These are phyloP conservation scores for Suillus occidentalis DNA, from an alignment of 768 basidiomycete genomes.

Conservation along the genomic window DNA sequence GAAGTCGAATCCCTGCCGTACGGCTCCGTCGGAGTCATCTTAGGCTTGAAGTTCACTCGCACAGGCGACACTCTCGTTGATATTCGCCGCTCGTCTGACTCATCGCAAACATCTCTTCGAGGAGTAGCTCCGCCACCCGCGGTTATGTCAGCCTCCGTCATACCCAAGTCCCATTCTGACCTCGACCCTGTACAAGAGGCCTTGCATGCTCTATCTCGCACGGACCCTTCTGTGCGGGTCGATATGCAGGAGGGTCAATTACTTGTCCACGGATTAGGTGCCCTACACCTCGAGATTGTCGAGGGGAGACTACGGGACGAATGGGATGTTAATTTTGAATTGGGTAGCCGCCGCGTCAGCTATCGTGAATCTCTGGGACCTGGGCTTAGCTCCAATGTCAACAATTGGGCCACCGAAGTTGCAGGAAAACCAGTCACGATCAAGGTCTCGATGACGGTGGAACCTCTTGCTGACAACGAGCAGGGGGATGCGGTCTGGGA, in stretches of 20 bases:
- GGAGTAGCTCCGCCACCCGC: slow-evolving; percentile 78
- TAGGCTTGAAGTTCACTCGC: slow-evolving; percentile 80
- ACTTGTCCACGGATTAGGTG: slow-evolving; percentile 80
- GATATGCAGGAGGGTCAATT: slow-evolving; percentile 83
- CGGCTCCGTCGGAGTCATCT: slow-evolving; percentile 81
- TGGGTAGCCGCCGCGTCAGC: slow-evolving; percentile 75
- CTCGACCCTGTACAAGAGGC: slow-evolving; percentile 77
- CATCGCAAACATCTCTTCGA: slow-evolving; percentile 45
- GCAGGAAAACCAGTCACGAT: slow-evolving; percentile 56
- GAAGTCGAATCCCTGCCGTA: slow-evolving; percentile 81
- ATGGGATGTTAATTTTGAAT: slow-evolving; percentile 75
- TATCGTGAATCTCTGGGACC: slow-evolving; percentile 66
- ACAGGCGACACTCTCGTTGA: slow-evolving; percentile 85
- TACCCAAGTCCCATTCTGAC: slow-evolving; percentile 80
- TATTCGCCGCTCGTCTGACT: slow-evolving; percentile 32
- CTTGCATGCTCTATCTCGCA: slow-evolving; percentile 68
- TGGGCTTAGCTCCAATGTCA: slow-evolving; percentile 28
- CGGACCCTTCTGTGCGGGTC: slow-evolving; percentile 84
- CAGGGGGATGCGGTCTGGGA: slow-evolving; percentile 70
- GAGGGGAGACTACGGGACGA: slow-evolving; percentile 79
- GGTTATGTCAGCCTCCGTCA: slow-evolving; percentile 81
- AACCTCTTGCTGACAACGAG: slow-evolving; percentile 54
- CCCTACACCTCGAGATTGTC: slow-evolving; percentile 86
- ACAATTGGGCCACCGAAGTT: slow-evolving; percentile 63
- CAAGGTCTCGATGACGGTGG: slow-evolving; percentile 53